phyloP scores from a whole-genome alignment of 176 grass and related monocot species.

The Ensete ventricosum region DNA sequence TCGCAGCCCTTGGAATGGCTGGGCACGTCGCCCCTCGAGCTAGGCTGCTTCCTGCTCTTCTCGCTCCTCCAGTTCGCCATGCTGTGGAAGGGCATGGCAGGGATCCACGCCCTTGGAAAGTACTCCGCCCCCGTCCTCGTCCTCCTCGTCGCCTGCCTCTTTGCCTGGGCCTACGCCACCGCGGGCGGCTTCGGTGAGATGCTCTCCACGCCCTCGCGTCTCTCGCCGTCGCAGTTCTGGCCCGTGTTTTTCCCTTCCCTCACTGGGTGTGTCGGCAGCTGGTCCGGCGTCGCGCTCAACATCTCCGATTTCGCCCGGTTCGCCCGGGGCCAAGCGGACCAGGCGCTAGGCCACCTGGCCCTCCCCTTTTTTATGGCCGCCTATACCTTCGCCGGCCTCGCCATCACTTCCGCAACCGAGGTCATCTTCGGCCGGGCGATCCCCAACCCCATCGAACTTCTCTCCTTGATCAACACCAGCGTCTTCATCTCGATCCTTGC shows the following conservation, averaged over 20 bases:
- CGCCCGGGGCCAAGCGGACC: constrained; percentile 15
- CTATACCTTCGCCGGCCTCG: constrained; percentile 25
- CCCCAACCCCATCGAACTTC: constrained; percentile 25
- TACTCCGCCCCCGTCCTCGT: constrained; percentile 28
- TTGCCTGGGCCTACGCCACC: constrained; percentile 23
- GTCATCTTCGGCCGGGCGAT: constrained; percentile 30
- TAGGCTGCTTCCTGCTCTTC: constrained; percentile 28
- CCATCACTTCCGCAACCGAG: constrained; percentile 28
- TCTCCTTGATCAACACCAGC: constrained; percentile 16
- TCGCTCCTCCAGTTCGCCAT: constrained; percentile 15
- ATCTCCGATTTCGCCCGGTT: constrained; percentile 35
- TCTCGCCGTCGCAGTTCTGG: constrained; percentile 18
- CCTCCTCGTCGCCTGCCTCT: constrained; percentile 12
- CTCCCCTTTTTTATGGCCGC: constrained; percentile 22
- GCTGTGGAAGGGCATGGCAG: constrained; percentile 25
- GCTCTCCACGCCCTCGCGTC: constrained; percentile 25
- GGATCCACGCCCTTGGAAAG: constrained; percentile 11
- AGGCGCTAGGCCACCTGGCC: constrained; percentile 26
- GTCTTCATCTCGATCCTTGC: constrained; percentile 11
- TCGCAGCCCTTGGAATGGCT: constrained; percentile 17
- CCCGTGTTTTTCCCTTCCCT: constrained; percentile 31
- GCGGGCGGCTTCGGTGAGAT: constrained; percentile 31
- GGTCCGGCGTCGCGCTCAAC: constrained; percentile 24
- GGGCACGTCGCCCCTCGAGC: constrained; percentile 27
- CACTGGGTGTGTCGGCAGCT: constrained; percentile 22